Evolutionary conservation across 345 rosid species (phyloP).

Genomic region (Dovyalis caffra): DNA sequence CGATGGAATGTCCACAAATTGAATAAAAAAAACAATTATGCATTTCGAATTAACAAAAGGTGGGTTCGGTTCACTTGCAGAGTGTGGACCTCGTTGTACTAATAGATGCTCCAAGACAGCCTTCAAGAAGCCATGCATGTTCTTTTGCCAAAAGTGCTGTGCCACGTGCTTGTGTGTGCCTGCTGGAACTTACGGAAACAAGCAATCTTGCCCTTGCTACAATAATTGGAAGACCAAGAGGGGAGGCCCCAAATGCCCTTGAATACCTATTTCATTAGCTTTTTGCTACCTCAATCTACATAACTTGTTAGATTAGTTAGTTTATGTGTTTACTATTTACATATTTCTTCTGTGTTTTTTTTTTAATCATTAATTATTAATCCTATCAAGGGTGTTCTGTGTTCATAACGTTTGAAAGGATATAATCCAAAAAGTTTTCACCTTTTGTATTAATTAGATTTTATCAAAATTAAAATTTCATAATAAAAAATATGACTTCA

Average conservation of each 20-base stretch:
- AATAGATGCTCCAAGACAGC: slow-evolving; percentile 22
- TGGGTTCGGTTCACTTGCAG: neutral
- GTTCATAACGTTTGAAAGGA: no score
- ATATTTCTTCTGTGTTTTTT: neutral
- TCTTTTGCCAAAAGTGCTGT: slow-evolving; percentile 25
- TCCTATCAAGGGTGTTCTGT: no score
- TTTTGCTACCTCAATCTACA: neutral
- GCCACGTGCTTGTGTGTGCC: slow-evolving; percentile 26
- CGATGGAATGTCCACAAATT: neutral
- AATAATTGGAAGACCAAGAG: slow-evolving; percentile 31
- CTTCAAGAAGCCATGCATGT: slow-evolving; percentile 22
- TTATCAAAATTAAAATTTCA: no score
- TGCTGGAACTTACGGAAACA: slow-evolving; percentile 25
- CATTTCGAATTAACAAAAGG: neutral
- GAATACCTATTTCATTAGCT: neutral
- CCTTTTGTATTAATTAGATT: no score
- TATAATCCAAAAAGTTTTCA: no score
- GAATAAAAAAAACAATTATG: no score
- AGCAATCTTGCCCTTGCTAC: slow-evolving; percentile 20
- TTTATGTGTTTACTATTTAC: neutral
- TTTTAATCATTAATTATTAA: neutral
- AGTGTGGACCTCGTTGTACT: slow-evolving; percentile 13
- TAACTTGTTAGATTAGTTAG: neutral
- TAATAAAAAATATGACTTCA: no score
- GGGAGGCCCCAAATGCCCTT: slow-evolving; percentile 28